Evolutionary conservation across 139 green algal genomes (phyloP), one percentile per base, ranked within the genome.

Genomic region (Asterochloris erici): DNA sequence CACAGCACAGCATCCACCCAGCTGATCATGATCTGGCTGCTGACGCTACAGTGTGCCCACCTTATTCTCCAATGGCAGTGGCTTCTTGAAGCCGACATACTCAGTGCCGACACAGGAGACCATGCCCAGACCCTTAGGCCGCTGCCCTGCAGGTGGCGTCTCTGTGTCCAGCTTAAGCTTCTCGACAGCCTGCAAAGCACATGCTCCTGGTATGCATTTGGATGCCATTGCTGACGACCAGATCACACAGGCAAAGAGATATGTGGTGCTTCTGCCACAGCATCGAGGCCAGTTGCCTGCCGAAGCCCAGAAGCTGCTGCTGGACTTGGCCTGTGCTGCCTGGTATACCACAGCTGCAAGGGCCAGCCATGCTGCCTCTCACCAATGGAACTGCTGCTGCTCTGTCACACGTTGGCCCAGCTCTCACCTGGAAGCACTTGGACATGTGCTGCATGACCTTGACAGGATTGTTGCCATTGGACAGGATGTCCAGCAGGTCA

Each of bases 401-500:
- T 24, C 47, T 12, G 11, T 21, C 6, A 6, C 38, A 54, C 38
- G 2, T 10, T 54, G 38, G 38, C 38, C 38, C 38, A 54, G 38
- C 38, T n/a, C 78, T 27, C 68, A 84, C 83, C 79, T 96, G 92
- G 91, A 97, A 97, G 88, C 91, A 95, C 89, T 97, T 97, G 83
- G 89, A 94, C 91, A 96, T 94, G 87, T 97, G 94, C 73, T 88
- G 88, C 92, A 95, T 94, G 47, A 96, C 91, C 81, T 92, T 89
- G 19, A 86, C 83, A 11, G 89, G 89, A 61, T 88, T 88, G 85
- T 91, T 89, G 73, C 89, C 87, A 87, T 96, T 96, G 81, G 91
- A 94, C 29, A 98, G 88, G 62, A 98, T 96, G 86, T 98, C 95
- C 85, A 98, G 90, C 84, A 98, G 86, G 85, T 98, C 95, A 21